Evolutionary conservation across 176 grass and related monocot genomes (phyloP).

Genomic region (Hordeum marinum): DNA sequence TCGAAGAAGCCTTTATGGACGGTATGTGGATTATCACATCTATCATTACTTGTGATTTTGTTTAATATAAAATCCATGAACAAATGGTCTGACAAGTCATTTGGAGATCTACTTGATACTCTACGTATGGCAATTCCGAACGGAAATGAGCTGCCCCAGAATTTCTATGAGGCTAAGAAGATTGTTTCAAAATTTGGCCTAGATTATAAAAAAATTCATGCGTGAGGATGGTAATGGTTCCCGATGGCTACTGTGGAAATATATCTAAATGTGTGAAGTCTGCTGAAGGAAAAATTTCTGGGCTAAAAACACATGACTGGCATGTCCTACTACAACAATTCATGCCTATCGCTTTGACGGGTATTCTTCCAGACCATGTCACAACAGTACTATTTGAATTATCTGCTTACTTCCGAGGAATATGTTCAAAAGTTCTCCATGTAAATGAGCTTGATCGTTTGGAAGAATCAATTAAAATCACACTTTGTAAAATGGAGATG

Average conservation of each 20-base stretch:
- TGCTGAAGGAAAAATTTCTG: neutral
- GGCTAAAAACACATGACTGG: neutral
- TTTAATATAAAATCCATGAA: conserved; percentile 18
- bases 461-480: conserved; percentile 1
- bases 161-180: conserved; percentile 9
- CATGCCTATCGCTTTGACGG: neutral
- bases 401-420: neutral
- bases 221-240: neutral
- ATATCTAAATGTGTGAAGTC: neutral
- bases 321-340: conserved; percentile 5
- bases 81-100: neutral
- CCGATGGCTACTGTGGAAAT: neutral
- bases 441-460: neutral
- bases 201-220: conserved; percentile 2
- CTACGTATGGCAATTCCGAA: neutral
- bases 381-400: neutral
- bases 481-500: neutral
- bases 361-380: neutral
- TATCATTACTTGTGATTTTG: conserved; percentile 14
- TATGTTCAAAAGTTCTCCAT: conserved; percentile 28
- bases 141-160: neutral
- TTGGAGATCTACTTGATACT: conserved; percentile 1
- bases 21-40: neutral
- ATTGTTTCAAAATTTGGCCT: conserved; percentile 12
- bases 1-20: neutral